A percentile compares a stretch with the other conserved stretches of the same genome.
These are phyloP conservation scores for Botryotinia convoluta DNA, from an alignment of 2,329 filamentous ascomycete genomes.

Conservation along the genomic window DNA sequence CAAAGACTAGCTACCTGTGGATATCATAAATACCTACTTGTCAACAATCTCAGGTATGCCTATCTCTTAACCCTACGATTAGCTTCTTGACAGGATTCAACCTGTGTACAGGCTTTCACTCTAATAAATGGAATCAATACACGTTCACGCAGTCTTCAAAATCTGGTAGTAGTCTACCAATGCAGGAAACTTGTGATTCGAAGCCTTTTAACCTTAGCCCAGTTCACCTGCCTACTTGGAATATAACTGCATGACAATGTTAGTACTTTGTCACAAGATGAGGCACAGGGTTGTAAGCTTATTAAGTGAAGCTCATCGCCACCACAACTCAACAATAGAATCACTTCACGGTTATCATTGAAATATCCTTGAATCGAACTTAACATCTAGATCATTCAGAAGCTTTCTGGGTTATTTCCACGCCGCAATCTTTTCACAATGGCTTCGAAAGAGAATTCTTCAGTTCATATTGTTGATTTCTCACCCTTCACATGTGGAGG, in stretches of 20 bases:
- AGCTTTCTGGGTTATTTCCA: neutral
- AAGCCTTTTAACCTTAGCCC: neutral
- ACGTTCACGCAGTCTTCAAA: too few relatives aligned
- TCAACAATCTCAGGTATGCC: neutral
- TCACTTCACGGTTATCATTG: neutral
- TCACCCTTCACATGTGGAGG: constrained; percentile 23
- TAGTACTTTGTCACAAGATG: neutral
- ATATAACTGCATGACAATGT: neutral
- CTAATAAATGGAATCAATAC: neutral
- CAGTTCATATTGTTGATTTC: constrained; percentile 32
- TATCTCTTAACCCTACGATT: neutral
- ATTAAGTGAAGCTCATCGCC: neutral
- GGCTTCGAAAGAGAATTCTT: neutral
- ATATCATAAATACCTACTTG: neutral
- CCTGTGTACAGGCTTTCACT: neutral
- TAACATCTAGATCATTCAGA: too few relatives aligned
- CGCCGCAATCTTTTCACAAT: neutral
- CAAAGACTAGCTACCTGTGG: neutral
- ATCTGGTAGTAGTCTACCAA: neutral
- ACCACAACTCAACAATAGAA: neutral
- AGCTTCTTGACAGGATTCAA: neutral
- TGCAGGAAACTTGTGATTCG: neutral
- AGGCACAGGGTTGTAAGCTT: neutral
- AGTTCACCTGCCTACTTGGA: neutral
- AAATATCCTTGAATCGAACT: neutral